Evolutionary conservation across 2,329 filamentous ascomycete species (phyloP).

Genomic region (Tolypocladium album): DNA sequence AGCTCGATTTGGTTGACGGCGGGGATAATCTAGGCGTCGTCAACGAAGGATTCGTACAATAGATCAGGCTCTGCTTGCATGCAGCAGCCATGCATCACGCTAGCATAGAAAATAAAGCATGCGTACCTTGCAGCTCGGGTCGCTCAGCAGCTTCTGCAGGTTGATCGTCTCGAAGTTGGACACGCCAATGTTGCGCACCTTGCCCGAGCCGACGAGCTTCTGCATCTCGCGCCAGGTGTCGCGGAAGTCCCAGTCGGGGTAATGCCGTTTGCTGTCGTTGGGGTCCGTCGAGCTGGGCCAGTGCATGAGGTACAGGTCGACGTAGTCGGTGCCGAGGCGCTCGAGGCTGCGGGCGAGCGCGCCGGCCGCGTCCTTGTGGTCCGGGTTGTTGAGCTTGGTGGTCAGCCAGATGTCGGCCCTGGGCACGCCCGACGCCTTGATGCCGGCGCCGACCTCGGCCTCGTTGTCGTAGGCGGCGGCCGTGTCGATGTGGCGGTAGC

Average conservation of each 20-base stretch:
- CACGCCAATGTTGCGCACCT: slow-evolving; percentile 72
- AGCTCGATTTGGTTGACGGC: slow-evolving; percentile 78
- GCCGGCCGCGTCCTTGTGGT: slow-evolving; percentile 58
- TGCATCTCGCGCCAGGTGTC: slow-evolving; percentile 73
- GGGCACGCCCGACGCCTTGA: slow-evolving; percentile 53
- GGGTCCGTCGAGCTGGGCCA: slow-evolving; percentile 59
- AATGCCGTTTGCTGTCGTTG: slow-evolving; percentile 53
- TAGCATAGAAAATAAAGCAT: slow-evolving; percentile 12
- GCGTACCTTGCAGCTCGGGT: slow-evolving; percentile 62
- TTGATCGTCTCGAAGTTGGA: slow-evolving; percentile 80
- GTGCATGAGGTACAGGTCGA: slow-evolving; percentile 64
- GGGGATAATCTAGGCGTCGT: slow-evolving; percentile 33
- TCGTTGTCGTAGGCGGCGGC: slow-evolving; percentile 73
- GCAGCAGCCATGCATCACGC: neutral
- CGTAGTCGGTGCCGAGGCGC: slow-evolving; percentile 51
- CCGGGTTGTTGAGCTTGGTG: slow-evolving; percentile 74
- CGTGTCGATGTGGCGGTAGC: slow-evolving; percentile 70
- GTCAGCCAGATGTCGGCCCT: slow-evolving; percentile 60
- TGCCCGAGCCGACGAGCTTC: slow-evolving; percentile 56
- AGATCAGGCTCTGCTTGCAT: neutral
- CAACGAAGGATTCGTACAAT: neutral
- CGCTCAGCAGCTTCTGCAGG: slow-evolving; percentile 63
- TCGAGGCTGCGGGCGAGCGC: slow-evolving; percentile 49
- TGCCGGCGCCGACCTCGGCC: slow-evolving; percentile 54
- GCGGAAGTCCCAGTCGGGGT: slow-evolving; percentile 70